A percentile compares a stretch with the other conserved stretches of the same genome.
Conservation (phyloP, 495 filamentous ascomycete species). For the Neurospora sp. region DNA sequence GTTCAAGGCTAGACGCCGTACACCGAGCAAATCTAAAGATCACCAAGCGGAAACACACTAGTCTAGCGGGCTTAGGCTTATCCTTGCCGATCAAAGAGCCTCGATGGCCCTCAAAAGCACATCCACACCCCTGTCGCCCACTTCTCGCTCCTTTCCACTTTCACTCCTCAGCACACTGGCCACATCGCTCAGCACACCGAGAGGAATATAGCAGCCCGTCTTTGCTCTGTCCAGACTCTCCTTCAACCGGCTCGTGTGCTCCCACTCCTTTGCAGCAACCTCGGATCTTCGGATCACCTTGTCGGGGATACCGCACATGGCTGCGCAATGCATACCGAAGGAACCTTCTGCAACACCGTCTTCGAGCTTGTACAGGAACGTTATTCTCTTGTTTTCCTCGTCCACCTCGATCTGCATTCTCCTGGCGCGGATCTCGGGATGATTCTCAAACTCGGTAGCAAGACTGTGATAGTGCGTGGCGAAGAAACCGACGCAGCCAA, state of each 20-base stretch:
- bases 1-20: background rate
- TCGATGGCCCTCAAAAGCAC: slow-evolving; percentile 72
- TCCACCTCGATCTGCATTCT: slow-evolving; percentile 95
- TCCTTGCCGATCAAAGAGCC: slow-evolving; percentile 43
- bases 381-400: slow-evolving; percentile 68
- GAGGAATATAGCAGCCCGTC: slow-evolving; percentile 64
- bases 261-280: slow-evolving; percentile 84
- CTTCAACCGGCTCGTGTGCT: slow-evolving; percentile 82
- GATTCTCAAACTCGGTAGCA: slow-evolving; percentile 75
- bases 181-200: slow-evolving; percentile 89
- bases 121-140: slow-evolving; percentile 47
- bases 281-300: slow-evolving; percentile 82
- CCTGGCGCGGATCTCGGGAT: slow-evolving; percentile 77
- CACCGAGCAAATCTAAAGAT: background rate
- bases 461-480: slow-evolving; percentile 96
- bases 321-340: slow-evolving; percentile 98
- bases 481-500: slow-evolving; percentile 93
- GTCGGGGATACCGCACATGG: slow-evolving; percentile 88
- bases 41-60: background rate
- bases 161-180: slow-evolving; percentile 62
- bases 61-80: background rate
- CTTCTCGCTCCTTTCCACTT: slow-evolving; percentile 31
- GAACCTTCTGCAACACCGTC: slow-evolving; percentile 92
- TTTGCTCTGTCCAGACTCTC: slow-evolving; percentile 78
- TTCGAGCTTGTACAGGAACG: slow-evolving; percentile 93